Base-by-base conservation (phyloP, 2,329 filamentous ascomycete genomes). In the Trichoderma afroharzianum region DNA sequence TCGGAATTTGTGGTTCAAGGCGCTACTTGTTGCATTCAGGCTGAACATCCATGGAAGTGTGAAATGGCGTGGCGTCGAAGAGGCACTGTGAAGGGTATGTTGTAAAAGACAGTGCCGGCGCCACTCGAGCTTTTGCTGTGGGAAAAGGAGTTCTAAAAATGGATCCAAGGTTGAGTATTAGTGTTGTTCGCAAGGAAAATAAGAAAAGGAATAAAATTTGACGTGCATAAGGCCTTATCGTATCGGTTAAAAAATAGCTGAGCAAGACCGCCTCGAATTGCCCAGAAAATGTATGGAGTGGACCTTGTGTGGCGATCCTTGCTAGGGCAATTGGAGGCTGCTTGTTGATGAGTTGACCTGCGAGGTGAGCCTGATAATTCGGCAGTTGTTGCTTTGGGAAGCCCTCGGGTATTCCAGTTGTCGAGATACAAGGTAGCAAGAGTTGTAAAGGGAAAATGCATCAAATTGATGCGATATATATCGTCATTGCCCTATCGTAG, bases 141-240 rank as follows among this genome's bases (percentile, higher is more conserved):
- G 11, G 21, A 59, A 68, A 43, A 59, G 33, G 36, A 55, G 64
- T 50, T 68, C 66, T 61, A 61, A 68, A 59, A 59, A 7, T 30
- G 36, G 55, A 59, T 33, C 55, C 30, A 36, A 32, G 33, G 30
- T 43, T 43, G 39, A 43, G n/a, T 33, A 24, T 70, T 70, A 70
- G 53, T 70, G 61, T 39, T 33, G 57, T 2, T 33, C 28, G 32
- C 26, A 47, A 26, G 32, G 68, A 58, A 32, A 64, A 64, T 9
- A 32, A 32, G 32, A 32, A 39, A 47, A 33, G 61, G 26, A 63
- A 63, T 26, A 64, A 70, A 57, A 57, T 43, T 43, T 63, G 47
- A 47, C 68, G 53, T 70, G 59, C 68, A 70, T 70, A 70, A 64
- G 39, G 66, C 66, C 39, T 50, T 50, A 67, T 61, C 55, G 66